phyloP scores from a whole-genome alignment of 768 basidiomycete species.

The Rhizopogon salebrosus region DNA sequence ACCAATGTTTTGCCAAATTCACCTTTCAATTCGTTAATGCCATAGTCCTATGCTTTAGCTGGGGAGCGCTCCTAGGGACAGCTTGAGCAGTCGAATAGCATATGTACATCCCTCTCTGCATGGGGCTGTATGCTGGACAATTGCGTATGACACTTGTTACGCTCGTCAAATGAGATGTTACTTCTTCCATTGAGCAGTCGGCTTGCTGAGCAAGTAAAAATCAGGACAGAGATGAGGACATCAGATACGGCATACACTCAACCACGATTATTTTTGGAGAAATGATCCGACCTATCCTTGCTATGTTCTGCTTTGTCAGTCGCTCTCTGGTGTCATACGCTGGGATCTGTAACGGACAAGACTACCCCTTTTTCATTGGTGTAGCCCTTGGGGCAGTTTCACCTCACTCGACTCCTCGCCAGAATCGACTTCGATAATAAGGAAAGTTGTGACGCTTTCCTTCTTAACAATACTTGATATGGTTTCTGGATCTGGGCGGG shows the following conservation, averaged over 20 bases:
- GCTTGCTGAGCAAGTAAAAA: conserved; percentile 55
- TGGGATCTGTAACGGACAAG: conserved; percentile 43
- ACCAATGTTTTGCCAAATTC: no score
- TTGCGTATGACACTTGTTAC: no score
- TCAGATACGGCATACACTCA: conserved; percentile 63
- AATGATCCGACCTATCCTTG: conserved; percentile 52
- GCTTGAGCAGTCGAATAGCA: no score
- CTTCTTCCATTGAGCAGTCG: background rate
- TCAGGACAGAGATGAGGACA: conserved; percentile 71
- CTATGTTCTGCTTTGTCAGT: conserved; percentile 50
- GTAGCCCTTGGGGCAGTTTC: background rate
- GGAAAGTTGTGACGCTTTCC: background rate
- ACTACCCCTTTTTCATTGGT: background rate
- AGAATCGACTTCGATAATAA: background rate
- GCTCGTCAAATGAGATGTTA: no score
- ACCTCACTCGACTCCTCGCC: background rate
- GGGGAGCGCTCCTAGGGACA: no score
- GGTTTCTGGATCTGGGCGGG: background rate
- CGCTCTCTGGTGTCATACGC: conserved; percentile 38
- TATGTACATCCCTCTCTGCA: no score
- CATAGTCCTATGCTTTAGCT: no score
- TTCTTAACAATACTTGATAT: background rate
- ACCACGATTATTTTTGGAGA: conserved; percentile 69
- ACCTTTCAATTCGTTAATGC: no score
- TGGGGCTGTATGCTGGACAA: no score